Evolutionary conservation across 2,329 filamentous ascomycete genomes (phyloP).

Genomic region (Monilinia vaccinii-corymbosi): DNA sequence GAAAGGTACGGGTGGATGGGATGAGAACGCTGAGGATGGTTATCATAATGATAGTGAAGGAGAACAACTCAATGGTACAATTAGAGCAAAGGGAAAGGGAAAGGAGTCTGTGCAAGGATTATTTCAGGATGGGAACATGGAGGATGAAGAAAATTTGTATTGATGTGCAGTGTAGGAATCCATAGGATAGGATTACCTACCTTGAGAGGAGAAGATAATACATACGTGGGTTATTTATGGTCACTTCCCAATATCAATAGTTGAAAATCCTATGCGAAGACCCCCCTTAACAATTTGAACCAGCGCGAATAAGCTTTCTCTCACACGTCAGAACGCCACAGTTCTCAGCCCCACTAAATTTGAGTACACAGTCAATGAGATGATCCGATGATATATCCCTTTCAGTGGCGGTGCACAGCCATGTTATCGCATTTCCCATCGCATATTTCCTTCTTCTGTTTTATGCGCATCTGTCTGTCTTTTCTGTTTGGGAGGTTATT

Average conservation of each 20-base stretch:
- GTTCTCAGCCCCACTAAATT: not conserved
- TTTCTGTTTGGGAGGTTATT: not conserved
- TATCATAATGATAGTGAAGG: constrained; percentile 12
- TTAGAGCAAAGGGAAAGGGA: constrained; percentile 31
- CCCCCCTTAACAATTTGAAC: not conserved
- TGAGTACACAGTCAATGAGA: not conserved
- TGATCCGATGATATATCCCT: not conserved
- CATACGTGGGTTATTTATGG: not conserved
- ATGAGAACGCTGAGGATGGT: constrained; percentile 27
- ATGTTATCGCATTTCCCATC: not conserved
- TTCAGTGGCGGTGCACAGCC: not conserved
- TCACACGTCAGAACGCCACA: not conserved
- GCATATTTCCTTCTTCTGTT: no score
- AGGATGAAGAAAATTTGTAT: constrained; percentile 32
- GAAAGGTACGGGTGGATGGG: constrained; percentile 31
- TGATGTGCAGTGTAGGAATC: constrained; percentile 11
- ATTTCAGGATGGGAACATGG: constrained; percentile 19
- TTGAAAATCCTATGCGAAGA: not conserved
- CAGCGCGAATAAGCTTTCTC: not conserved
- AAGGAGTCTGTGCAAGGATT: constrained; percentile 37
- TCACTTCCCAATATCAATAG: not conserved
- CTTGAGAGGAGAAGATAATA: not conserved
- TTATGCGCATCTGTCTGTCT: not conserved
- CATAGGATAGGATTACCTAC: not conserved
- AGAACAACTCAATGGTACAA: constrained; percentile 4